phyloP scores from a whole-genome alignment of 2,329 filamentous ascomycete genomes.

The Geosmithia putterillii region DNA sequence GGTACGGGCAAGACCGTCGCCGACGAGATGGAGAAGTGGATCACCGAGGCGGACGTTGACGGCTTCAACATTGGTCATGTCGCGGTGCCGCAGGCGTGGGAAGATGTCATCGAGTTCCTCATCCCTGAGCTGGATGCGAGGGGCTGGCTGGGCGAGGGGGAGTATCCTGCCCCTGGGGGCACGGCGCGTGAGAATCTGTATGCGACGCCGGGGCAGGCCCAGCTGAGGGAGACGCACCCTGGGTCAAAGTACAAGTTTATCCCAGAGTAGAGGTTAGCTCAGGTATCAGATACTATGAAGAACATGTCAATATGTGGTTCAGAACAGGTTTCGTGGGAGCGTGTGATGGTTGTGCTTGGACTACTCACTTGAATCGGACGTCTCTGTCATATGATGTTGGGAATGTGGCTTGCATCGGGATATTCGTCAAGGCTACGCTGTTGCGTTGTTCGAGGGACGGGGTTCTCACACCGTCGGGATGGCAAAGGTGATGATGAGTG shows the following conservation, averaged over 20 bases:
- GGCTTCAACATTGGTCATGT: constrained; percentile 8
- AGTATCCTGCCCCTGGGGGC: constrained; percentile 18
- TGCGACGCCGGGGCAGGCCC: constrained; percentile 1
- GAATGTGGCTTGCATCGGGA: no score
- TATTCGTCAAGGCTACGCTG: no score
- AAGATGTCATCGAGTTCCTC: constrained; percentile 6
- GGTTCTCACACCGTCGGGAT: no score
- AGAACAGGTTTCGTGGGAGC: no score
- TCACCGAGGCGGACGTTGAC: constrained; percentile 1
- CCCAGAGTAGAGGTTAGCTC: no score
- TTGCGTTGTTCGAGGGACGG: no score
- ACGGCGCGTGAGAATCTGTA: constrained; percentile 49
- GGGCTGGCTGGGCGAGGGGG: constrained; percentile 13
- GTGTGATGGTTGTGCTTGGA: no score
- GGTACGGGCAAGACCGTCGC: constrained; percentile 17
- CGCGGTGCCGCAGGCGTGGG: constrained; percentile 5
- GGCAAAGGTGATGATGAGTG: no score
- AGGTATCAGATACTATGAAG: no score
- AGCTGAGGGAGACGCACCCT: background rate
- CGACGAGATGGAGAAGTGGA: constrained; percentile 20
- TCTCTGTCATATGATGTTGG: no score
- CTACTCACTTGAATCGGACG: no score
- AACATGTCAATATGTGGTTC: no score
- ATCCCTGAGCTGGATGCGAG: constrained; percentile 9
- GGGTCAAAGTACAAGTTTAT: background rate